Evolutionary conservation across 2,329 filamentous ascomycete genomes (phyloP), one percentile per base, ranked within the genome.

Genomic region (Aspergillus pseudonomiae): DNA sequence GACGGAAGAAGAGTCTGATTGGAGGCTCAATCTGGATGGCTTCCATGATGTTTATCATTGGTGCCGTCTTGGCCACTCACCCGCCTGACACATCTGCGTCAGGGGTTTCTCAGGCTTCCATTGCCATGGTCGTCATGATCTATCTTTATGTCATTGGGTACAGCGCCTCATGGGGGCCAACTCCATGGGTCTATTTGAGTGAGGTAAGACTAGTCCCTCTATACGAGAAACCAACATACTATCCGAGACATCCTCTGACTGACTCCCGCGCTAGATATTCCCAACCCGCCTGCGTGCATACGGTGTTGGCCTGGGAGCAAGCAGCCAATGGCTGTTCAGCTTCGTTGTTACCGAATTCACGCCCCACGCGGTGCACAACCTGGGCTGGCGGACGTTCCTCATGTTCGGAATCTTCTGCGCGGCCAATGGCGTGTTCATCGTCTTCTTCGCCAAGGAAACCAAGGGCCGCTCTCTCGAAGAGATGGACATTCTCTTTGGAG

Each of bases 101-200:
- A 26, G 65, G 60, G 12, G 73, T 78, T 56, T 78, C 76, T 1
- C 59, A 64, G 3, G 74, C 75, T 5, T 75, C 73, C 3, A 73
- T 72, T 57, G 74, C 72, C 26, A 76, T 77, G 71, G 72, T 85
- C 56, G 79, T 81, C 10, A 84, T 85, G 73, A 78, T 85, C 58
- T 85, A 83, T 71, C 80, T 85, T 6, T 83, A 84, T 36, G 72
- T 70, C 11, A 73, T 74, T 34, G 67, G 71, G 7, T 74, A 73
- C 53, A 69, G 65, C 12, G 62, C 66, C 26, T 73, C 70, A 2
- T 73, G 70, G 69, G 71, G 71, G 21, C 74, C 73, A 16, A 70
- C 68, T 7, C 75, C 75, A 1, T 78, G 75, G 75, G 75, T 75
- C 6, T 77, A 76, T 54, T 64, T 77, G 4, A 69, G 73, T 55